phyloP scores from a whole-genome alignment of 2,329 filamentous ascomycete genomes.

The Berkeleyomyces rouxiae region DNA sequence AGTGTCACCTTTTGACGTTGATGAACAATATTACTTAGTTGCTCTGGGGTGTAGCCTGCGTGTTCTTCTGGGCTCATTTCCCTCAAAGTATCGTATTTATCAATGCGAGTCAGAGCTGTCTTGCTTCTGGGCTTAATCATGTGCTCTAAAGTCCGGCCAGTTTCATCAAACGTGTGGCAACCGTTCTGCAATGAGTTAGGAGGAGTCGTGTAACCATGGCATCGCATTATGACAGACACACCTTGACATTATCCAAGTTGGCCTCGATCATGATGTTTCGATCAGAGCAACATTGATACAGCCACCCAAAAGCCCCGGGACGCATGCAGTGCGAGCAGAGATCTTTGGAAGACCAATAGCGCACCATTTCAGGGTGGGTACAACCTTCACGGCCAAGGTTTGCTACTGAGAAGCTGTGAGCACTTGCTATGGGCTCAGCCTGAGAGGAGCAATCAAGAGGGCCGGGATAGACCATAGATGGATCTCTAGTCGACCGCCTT shows the following conservation, averaged over 20 bases:
- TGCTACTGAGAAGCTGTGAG: not conserved
- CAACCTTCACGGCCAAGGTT: not conserved
- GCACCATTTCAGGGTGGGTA: constrained; percentile 2
- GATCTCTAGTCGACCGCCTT: not conserved
- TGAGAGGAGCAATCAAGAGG: not conserved
- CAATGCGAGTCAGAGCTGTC: constrained; percentile 25
- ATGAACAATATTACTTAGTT: constrained; percentile 30
- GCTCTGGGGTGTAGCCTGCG: constrained; percentile 28
- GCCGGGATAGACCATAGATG: not conserved
- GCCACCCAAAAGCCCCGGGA: constrained; percentile 45
- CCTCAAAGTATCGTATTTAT: constrained; percentile 29
- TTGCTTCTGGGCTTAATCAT: constrained; percentile 23
- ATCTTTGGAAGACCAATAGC: constrained; percentile 4
- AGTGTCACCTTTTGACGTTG: constrained; percentile 32
- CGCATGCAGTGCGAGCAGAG: constrained; percentile 29
- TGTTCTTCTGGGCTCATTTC: constrained; percentile 29
- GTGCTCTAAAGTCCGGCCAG: constrained; percentile 21
- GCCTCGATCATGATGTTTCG: constrained; percentile 26
- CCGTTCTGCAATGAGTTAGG: constrained; percentile 14
- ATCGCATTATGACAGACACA: constrained; percentile 13
- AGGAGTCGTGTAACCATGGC: constrained; percentile 6
- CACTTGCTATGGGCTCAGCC: not conserved
- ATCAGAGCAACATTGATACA: constrained; percentile 59
- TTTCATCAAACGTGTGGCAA: constrained; percentile 20
- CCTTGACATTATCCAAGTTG: constrained; percentile 17